A percentile compares a stretch with the other conserved stretches of the same genome.
Evolutionary conservation across 768 basidiomycete genomes (phyloP).

Genomic region (Leucosporidium scottii): DNA sequence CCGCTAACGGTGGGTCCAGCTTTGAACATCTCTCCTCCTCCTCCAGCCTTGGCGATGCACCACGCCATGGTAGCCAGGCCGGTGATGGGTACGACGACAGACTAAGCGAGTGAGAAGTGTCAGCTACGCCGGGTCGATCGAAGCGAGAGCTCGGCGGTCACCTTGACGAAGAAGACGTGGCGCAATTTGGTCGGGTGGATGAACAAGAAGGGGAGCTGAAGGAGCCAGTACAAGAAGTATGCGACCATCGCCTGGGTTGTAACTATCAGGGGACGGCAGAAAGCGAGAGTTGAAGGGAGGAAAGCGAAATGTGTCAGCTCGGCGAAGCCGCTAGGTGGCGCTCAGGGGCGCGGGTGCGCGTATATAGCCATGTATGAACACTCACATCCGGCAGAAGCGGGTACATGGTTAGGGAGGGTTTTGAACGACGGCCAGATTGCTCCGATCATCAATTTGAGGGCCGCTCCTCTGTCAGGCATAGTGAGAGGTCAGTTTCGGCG

Average conservation of each 20-base stretch:
- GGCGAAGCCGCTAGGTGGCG: too few species aligned
- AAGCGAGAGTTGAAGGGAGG: too few species aligned
- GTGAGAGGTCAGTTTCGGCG: not conserved
- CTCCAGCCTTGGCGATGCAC: constrained; percentile 31
- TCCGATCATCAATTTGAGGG: constrained; percentile 44
- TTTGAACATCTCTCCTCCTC: constrained; percentile 10
- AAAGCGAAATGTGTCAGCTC: too few species aligned
- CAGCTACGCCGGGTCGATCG: not conserved
- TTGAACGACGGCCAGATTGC: constrained; percentile 72
- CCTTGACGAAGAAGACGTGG: constrained; percentile 28
- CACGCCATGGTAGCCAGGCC: constrained; percentile 40
- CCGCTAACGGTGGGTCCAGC: constrained; percentile 53
- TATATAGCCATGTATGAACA: too few species aligned
- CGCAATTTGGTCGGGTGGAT: constrained; percentile 14
- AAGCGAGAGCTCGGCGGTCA: not conserved
- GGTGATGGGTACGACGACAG: constrained; percentile 38
- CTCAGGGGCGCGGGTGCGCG: too few species aligned
- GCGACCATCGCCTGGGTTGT: constrained; percentile 57
- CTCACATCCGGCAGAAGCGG: constrained; percentile 47
- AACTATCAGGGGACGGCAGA: constrained; percentile 37
- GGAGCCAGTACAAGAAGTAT: constrained; percentile 68
- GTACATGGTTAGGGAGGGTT: constrained; percentile 58
- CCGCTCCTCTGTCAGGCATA: not conserved
- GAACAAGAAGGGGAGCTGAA: constrained; percentile 63
- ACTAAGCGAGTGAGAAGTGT: constrained; percentile 7